These are phyloP conservation scores for Tulasnella sp. DNA, from an alignment of 768 basidiomycete species.

Conservation along the genomic window DNA sequence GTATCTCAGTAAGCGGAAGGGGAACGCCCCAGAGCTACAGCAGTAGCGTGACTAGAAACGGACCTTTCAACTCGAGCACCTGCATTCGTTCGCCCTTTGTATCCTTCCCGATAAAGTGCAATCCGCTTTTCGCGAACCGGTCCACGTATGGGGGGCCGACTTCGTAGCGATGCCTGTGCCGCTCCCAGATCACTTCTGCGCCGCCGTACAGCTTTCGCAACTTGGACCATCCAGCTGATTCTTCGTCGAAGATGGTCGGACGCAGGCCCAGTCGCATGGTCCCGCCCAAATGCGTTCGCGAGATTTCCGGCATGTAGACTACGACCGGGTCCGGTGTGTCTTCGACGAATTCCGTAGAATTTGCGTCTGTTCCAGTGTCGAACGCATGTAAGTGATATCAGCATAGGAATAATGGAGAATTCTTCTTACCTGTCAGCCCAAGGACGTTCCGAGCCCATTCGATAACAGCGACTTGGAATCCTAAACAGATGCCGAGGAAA, in stretches of 20 bases:
- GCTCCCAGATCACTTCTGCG: conserved; percentile 78
- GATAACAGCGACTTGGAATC: conserved; percentile 93
- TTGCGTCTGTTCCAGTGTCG: conserved; percentile 48
- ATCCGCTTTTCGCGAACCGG: conserved; percentile 55
- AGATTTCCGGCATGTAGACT: conserved; percentile 99
- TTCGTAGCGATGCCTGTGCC: conserved; percentile 93
- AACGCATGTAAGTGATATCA: background rate
- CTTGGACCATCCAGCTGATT: conserved; percentile 60
- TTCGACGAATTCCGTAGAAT: conserved; percentile 69
- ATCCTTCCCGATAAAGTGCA: conserved; percentile 79
- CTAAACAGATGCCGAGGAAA: conserved; percentile 93
- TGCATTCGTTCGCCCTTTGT: conserved; percentile 98
- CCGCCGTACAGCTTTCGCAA: conserved; percentile 76
- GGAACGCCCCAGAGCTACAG: background rate
- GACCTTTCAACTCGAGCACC: conserved; percentile 75
- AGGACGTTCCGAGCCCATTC: conserved; percentile 89
- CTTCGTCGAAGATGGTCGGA: conserved; percentile 80
- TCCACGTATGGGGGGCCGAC: conserved; percentile 85
- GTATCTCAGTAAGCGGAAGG: no score
- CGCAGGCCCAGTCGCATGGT: conserved; percentile 99
- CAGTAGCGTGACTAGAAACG: conserved; percentile 24
- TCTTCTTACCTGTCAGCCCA: conserved; percentile 34
- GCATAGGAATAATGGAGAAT: background rate
- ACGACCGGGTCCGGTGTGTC: conserved; percentile 59
- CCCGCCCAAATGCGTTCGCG: conserved; percentile 94